A percentile compares a stretch with the other conserved stretches of the same genome.
Conservation (phyloP, 345 rosid genomes). For the Linum usitatissimum region DNA sequence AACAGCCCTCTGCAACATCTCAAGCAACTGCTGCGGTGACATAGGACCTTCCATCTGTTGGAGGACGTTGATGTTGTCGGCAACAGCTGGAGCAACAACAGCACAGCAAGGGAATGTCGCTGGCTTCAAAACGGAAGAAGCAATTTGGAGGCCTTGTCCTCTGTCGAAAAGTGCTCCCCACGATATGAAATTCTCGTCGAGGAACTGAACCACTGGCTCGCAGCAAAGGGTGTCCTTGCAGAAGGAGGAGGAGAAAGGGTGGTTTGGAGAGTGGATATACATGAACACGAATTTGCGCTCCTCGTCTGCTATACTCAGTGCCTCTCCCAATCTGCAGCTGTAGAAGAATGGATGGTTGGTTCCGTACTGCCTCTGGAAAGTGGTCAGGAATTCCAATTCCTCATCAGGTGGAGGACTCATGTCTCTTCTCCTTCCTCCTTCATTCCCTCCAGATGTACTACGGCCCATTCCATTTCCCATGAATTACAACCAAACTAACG, state of each 20-base stretch:
- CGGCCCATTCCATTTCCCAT: neutral
- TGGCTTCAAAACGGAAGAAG: conserved; percentile 21
- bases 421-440: neutral
- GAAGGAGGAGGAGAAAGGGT: conserved; percentile 51
- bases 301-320: conserved; percentile 39
- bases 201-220: conserved; percentile 43
- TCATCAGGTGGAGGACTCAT: conserved; percentile 9
- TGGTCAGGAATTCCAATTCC: conserved; percentile 36
- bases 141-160: conserved; percentile 47
- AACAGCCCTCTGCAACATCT: conserved; percentile 43
- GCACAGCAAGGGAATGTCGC: conserved; percentile 48
- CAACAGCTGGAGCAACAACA: conserved; percentile 38
- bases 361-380: conserved; percentile 44
- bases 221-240: conserved; percentile 42
- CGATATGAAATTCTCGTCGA: conserved; percentile 43
- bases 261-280: conserved; percentile 41
- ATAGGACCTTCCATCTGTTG: conserved; percentile 57
- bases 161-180: conserved; percentile 42
- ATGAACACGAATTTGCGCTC: conserved; percentile 47
- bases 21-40: conserved; percentile 41
- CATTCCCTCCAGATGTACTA: neutral
- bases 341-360: conserved; percentile 43
- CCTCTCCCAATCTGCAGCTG: conserved; percentile 32
- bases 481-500: too few species aligned
- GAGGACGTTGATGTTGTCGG: conserved; percentile 34